Evolutionary conservation across 2,329 filamentous ascomycete genomes (phyloP).

Genomic region (Bretziella fagacearum): DNA sequence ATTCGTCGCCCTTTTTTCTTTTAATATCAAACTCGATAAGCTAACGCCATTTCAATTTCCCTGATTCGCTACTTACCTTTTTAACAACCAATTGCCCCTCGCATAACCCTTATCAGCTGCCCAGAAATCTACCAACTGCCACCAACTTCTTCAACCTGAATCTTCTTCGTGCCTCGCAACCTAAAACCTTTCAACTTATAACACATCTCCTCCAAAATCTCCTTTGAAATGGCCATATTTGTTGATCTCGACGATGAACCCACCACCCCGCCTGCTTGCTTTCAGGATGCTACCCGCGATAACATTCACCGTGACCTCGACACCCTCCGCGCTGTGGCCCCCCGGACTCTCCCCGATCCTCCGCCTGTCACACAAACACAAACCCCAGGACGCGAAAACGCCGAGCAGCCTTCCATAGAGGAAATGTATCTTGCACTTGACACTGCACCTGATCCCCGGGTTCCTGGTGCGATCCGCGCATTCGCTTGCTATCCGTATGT

Average conservation of each 20-base stretch:
- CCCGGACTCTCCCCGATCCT: background rate
- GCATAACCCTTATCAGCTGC: no score
- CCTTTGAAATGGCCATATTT: slow-evolving; percentile 16
- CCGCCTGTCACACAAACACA: no score
- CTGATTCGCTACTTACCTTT: no score
- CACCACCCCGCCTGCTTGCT: background rate
- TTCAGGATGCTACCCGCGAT: slow-evolving; percentile 7
- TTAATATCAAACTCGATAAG: no score
- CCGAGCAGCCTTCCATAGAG: slow-evolving; percentile 12
- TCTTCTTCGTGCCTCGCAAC: no score
- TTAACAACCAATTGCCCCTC: no score
- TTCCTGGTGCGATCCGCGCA: slow-evolving; percentile 15
- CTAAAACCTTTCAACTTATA: no score
- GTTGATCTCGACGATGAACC: slow-evolving; percentile 16
- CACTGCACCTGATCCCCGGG: slow-evolving; percentile 7
- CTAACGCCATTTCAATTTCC: no score
- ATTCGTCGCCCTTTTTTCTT: no score
- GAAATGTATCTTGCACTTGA: slow-evolving; percentile 12
- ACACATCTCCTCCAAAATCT: background rate
- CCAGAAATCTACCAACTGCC: no score
- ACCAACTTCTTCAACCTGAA: no score
- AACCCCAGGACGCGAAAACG: no score
- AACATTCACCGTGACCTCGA: slow-evolving; percentile 9
- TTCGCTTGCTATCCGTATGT: slow-evolving; percentile 25
- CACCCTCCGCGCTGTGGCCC: slow-evolving; percentile 2